These are phyloP conservation scores for Amorphotheca resinae DNA, from an alignment of 495 filamentous ascomycete species.

Conservation along the genomic window DNA sequence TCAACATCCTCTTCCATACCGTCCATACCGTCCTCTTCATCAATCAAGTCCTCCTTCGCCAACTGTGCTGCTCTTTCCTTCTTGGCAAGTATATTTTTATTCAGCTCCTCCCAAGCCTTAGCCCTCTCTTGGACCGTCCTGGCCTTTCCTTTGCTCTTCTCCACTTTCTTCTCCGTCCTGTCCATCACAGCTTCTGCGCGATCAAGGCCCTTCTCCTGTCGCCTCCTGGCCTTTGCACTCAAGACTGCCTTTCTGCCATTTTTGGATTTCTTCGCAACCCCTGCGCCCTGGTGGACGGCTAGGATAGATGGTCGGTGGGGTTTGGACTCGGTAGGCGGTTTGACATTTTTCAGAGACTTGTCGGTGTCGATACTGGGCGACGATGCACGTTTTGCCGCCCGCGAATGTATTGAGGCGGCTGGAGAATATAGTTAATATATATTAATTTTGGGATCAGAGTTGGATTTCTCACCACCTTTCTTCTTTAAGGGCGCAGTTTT, in stretches of 20 bases:
- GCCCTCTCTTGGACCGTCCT: constrained; percentile 44
- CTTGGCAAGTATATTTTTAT: constrained; percentile 27
- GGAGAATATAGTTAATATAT: constrained; percentile 1
- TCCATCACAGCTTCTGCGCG: constrained; percentile 59
- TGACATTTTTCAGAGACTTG: constrained; percentile 55
- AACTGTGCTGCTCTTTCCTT: constrained; percentile 9
- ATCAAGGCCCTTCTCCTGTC: constrained; percentile 62
- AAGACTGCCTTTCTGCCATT: constrained; percentile 45
- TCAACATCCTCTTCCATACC: constrained; percentile 7
- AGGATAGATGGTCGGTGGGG: constrained; percentile 47
- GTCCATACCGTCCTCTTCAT: constrained; percentile 11
- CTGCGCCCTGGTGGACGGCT: constrained; percentile 43
- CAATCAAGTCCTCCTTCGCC: constrained; percentile 13
- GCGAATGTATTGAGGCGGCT: constrained; percentile 44
- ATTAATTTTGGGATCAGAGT: neutral
- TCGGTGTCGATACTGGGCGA: constrained; percentile 62
- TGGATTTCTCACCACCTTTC: constrained; percentile 23
- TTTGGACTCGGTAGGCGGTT: constrained; percentile 39
- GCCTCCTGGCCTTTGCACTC: constrained; percentile 49
- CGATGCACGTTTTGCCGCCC: constrained; percentile 58
- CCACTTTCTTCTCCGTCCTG: constrained; percentile 55
- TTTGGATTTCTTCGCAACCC: constrained; percentile 53
- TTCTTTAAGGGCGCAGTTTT: constrained; percentile 32
- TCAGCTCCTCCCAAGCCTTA: constrained; percentile 48
- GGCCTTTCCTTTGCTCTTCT: constrained; percentile 48